These are phyloP conservation scores for Pseudogymnoascus sp. DNA, from an alignment of 2,329 filamentous ascomycete genomes.

Conservation along the genomic window DNA sequence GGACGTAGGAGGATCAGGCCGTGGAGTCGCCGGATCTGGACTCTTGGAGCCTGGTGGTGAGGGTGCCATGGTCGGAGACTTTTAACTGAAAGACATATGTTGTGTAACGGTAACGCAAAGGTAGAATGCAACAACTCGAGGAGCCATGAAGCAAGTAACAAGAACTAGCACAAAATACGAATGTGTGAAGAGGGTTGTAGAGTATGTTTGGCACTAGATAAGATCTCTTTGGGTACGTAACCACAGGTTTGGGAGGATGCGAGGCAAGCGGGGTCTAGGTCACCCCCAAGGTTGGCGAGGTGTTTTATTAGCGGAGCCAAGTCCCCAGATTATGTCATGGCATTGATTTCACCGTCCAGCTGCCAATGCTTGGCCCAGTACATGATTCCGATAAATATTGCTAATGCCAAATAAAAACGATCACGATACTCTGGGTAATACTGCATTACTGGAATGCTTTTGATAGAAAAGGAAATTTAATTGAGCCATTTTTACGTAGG, in stretches of 20 bases:
- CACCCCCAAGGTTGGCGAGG: conserved; percentile 6
- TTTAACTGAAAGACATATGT: conserved; percentile 5
- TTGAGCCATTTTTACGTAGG: neutral
- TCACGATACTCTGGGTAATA: neutral
- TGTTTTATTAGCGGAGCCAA: conserved; percentile 6
- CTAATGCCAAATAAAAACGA: neutral
- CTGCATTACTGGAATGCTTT: neutral
- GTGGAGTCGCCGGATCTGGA: neutral
- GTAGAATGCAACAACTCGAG: conserved; percentile 2
- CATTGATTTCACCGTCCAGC: conserved; percentile 1
- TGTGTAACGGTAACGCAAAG: conserved; percentile 1
- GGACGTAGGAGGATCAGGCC: neutral
- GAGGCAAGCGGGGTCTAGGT: conserved; percentile 6
- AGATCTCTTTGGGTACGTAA: neutral
- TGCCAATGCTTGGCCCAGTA: neutral
- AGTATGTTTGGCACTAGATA: neutral
- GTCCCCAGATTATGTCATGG: conserved; percentile 1
- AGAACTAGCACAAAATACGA: neutral
- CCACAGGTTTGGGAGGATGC: neutral
- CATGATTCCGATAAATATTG: conserved; percentile 8
- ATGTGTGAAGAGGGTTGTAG: neutral
- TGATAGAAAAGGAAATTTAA: neutral
- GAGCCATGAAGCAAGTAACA: conserved; percentile 6
- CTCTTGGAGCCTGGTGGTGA: neutral
- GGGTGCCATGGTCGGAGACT: conserved; percentile 1